A percentile compares a stretch with the other conserved stretches of the same genome.
phyloP scores from a whole-genome alignment of 768 basidiomycete genomes.

The Hygrocybe coccinea region DNA sequence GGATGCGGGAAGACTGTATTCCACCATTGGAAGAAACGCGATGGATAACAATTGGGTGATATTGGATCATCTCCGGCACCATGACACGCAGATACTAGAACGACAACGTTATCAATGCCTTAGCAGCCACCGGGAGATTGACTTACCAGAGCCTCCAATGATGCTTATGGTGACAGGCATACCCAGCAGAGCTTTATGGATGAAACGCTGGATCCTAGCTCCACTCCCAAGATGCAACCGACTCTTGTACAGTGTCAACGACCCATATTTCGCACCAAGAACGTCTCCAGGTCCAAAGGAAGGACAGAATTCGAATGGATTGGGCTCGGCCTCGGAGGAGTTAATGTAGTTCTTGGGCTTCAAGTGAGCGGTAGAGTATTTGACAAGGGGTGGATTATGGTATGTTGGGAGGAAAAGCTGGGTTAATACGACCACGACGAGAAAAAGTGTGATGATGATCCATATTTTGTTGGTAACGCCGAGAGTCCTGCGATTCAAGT shows the following conservation, averaged over 20 bases:
- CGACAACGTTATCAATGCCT: no score
- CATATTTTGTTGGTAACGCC: constrained; percentile 69
- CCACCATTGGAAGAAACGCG: constrained; percentile 97
- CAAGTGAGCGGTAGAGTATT: constrained; percentile 45
- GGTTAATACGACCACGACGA: constrained; percentile 52
- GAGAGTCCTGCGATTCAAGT: constrained; percentile 51
- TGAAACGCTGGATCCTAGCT: constrained; percentile 72
- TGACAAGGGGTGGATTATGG: constrained; percentile 17
- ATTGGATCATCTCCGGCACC: constrained; percentile 91
- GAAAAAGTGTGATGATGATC: constrained; percentile 51
- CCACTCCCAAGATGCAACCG: constrained; percentile 76
- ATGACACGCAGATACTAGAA: constrained; percentile 88
- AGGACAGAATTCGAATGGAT: constrained; percentile 91
- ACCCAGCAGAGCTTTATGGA: constrained; percentile 79
- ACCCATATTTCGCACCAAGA: constrained; percentile 74
- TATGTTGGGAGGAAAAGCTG: constrained; percentile 48
- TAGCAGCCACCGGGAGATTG: not conserved
- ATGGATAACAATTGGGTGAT: constrained; percentile 81
- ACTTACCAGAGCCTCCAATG: constrained; percentile 79
- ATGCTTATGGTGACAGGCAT: constrained; percentile 87
- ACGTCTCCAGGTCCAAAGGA: constrained; percentile 78
- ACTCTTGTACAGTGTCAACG: constrained; percentile 66
- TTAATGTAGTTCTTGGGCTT: constrained; percentile 84
- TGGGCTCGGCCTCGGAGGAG: constrained; percentile 45
- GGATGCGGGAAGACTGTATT: constrained; percentile 97